Percentiles rank a stretch among this genome's conserved stretches.
Evolutionary conservation across 2,329 filamentous ascomycete species (phyloP).

Genomic region (Epichloe gansuensis): DNA sequence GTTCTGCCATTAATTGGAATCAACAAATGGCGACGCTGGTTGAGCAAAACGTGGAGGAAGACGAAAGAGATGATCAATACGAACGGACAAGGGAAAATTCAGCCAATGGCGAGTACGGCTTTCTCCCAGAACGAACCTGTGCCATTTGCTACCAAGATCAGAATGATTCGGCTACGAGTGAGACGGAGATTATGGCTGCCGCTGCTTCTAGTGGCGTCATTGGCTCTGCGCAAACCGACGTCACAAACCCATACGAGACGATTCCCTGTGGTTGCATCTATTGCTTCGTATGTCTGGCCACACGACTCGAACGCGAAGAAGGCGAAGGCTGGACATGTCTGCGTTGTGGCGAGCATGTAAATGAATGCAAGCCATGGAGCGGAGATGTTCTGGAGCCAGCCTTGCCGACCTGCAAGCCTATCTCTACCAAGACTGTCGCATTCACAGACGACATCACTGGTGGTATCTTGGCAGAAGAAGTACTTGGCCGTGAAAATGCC

Average conservation of each 20-base stretch:
- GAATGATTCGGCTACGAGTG: constrained; percentile 58
- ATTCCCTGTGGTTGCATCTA: constrained; percentile 85
- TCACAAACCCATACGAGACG: constrained; percentile 92
- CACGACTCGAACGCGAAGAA: constrained; percentile 80
- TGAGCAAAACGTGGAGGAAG: constrained; percentile 76
- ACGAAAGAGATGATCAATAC: constrained; percentile 53
- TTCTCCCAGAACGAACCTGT: constrained; percentile 86
- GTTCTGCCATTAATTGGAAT: constrained; percentile 94
- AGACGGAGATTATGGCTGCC: constrained; percentile 64
- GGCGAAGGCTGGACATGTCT: constrained; percentile 90
- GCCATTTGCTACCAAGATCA: constrained; percentile 95
- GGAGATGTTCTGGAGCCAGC: constrained; percentile 68
- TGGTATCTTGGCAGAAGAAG: constrained; percentile 19
- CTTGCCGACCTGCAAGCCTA: constrained; percentile 27
- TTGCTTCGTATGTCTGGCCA: constrained; percentile 91
- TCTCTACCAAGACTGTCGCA: constrained; percentile 44
- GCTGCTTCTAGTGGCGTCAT: constrained; percentile 64
- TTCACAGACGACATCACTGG: constrained; percentile 45
- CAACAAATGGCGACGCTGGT: constrained; percentile 80
- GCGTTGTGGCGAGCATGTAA: constrained; percentile 72
- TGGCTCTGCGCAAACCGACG: constrained; percentile 80
- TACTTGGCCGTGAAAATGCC: not conserved
- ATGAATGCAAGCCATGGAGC: constrained; percentile 80
- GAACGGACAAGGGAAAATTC: constrained; percentile 34
- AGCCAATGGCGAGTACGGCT: constrained; percentile 62